Base-by-base conservation (phyloP, 257 asterid genomes). In the Lycium barbarum region DNA sequence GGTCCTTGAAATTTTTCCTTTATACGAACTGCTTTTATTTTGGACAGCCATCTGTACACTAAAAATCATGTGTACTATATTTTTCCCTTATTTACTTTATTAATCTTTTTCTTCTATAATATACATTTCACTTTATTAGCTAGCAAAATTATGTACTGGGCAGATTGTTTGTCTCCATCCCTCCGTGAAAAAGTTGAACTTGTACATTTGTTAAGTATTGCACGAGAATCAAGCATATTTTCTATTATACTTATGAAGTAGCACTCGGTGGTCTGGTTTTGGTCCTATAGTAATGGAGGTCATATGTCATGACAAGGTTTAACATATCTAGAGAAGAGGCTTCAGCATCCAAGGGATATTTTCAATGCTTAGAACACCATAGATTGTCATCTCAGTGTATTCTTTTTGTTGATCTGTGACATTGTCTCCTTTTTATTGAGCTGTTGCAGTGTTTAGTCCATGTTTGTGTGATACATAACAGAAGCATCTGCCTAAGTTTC, bases 201-300 rank as follows among this genome's bases (percentile, higher is more conserved):
- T 22, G 81, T 20, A 20, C 43, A 74, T 47, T 22, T 74, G 61
- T 74, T 49, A 47, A 22, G 61, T 74, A 20, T 20, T 22, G 20
- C 40, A 20, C 43, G 18, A 20, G 18, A 51, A 73, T 73, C 61
- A 20, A 73, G 20, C 61, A 47, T 22, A 11, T 49, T 73, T 47
- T 18, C 6, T 20, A 6, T 51, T 51, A 55, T 51, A 7, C 43
- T 13, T 51, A 51, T 76, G 63, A 76, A 51, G 45, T 76, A 33
- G 63, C 40, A 51, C 63, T 76, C 18, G 47, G 14, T 78, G 65
- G 47, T 26, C 82, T 53, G 82, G 82, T 78, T 78, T 78, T 53
- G 47, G n/a, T 14, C 47, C 47, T 14, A 53, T 47, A 74, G 65
- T 26, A 53, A 78, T 14, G 59, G 49, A 51, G 65, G 43, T 53